Evolutionary conservation across 805 yeast genomes (phyloP).

Genomic region (Ogataea glucozyma): DNA sequence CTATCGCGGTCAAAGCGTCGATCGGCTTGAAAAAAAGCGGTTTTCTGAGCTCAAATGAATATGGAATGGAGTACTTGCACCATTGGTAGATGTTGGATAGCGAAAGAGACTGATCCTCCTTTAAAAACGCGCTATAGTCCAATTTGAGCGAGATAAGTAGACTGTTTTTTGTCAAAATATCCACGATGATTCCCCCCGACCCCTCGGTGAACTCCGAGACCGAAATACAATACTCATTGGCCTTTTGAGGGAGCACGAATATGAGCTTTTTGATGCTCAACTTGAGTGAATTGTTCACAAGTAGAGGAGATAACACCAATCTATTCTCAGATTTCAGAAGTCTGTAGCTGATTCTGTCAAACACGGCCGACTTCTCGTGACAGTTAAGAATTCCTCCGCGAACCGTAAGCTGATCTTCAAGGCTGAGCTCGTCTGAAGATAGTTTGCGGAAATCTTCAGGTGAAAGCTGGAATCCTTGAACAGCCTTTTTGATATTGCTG

Average conservation of each 20-base stretch:
- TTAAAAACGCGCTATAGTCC: constrained; percentile 44
- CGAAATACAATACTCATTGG: constrained; percentile 39
- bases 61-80: constrained; percentile 71
- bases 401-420: constrained; percentile 14
- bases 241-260: constrained; percentile 41
- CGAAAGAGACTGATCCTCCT: constrained; percentile 13
- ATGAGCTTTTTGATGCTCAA: constrained; percentile 39
- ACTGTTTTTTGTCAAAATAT: constrained; percentile 53
- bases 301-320: constrained; percentile 41
- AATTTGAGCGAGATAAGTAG: constrained; percentile 52
- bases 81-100: constrained; percentile 46
- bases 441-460: constrained; percentile 5
- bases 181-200: constrained; percentile 43
- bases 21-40: constrained; percentile 56
- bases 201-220: constrained; percentile 35
- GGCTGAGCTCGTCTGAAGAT: background rate
- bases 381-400: constrained; percentile 18
- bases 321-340: constrained; percentile 12
- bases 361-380: constrained; percentile 14
- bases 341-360: constrained; percentile 19
- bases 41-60: constrained; percentile 55
- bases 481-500: constrained; percentile 15
- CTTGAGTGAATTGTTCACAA: constrained; percentile 37
- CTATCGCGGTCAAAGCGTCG: constrained; percentile 46
- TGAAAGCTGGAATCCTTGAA: constrained; percentile 13